phyloP scores from a whole-genome alignment of 768 basidiomycete species.

The Hygrocybe coccinea region DNA sequence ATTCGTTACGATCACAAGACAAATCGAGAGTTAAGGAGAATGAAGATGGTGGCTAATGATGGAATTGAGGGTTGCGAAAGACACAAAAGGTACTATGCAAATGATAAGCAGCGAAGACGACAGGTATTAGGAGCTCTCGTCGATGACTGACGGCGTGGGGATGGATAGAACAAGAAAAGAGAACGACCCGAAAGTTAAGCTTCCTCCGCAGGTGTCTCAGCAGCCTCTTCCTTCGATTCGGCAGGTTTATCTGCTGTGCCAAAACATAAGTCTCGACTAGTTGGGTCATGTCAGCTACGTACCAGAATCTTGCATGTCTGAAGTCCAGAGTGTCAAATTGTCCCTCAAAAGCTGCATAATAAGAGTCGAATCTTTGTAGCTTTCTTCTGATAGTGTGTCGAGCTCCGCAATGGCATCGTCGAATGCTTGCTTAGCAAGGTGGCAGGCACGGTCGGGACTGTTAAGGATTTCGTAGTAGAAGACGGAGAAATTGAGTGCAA shows the following conservation, averaged over 20 bases:
- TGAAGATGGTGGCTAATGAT: constrained; percentile 9
- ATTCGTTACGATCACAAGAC: background rate
- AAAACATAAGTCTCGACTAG: constrained; percentile 3
- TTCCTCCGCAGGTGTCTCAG: constrained; percentile 61
- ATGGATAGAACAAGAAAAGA: constrained; percentile 20
- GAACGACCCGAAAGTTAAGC: constrained; percentile 37
- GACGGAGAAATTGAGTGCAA: constrained; percentile 98
- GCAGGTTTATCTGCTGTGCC: constrained; percentile 58
- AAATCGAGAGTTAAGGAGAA: background rate
- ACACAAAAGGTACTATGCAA: constrained; percentile 9
- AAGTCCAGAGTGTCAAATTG: constrained; percentile 97
- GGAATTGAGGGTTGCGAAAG: background rate
- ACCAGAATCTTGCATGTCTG: constrained; percentile 94
- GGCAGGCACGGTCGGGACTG: constrained; percentile 97
- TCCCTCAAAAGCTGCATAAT: constrained; percentile 97
- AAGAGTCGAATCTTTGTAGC: constrained; percentile 98
- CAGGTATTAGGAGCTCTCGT: background rate
- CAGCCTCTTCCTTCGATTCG: constrained; percentile 64
- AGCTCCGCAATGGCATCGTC: constrained; percentile 99
- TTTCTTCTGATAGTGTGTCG: constrained; percentile 97
- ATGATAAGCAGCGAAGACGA: constrained; percentile 8
- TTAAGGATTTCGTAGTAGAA: constrained; percentile 99
- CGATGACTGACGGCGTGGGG: constrained; percentile 9
- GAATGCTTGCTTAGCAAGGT: constrained; percentile 98
- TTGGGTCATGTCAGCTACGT: constrained; percentile 23